Evolutionary conservation across 75 land plant species (phyloP).

Genomic region (Larix kaempferi): DNA sequence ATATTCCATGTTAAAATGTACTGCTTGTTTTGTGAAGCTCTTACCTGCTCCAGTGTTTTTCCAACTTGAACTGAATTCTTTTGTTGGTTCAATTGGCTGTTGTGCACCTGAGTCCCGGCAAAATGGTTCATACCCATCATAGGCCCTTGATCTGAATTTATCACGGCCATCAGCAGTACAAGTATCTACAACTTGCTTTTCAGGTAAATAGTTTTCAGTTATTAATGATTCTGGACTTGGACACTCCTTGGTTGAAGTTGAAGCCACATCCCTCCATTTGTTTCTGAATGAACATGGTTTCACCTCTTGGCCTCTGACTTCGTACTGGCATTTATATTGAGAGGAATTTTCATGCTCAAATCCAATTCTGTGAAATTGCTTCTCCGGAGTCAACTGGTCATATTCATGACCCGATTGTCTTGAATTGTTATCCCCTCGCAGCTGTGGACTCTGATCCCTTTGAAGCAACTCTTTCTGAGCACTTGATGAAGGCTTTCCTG

Average conservation of each 20-base stretch:
- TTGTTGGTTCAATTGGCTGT: neutral
- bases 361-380: neutral
- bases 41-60: too few species aligned
- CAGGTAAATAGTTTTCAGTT: neutral
- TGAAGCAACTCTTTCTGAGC: neutral
- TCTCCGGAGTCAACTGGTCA: neutral
- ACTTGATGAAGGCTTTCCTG: neutral
- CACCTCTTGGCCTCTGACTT: neutral
- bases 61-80: neutral
- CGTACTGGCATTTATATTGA: neutral
- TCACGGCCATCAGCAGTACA: neutral
- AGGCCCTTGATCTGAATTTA: neutral
- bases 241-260: neutral
- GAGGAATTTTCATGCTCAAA: neutral
- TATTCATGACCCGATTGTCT: neutral
- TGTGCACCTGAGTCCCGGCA: neutral
- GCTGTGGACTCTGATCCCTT: neutral
- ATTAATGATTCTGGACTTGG: slow-evolving; percentile 1
- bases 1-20: neutral
- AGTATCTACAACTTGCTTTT: neutral
- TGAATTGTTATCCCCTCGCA: neutral
- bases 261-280: neutral
- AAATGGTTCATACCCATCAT: neutral
- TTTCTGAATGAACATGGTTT: neutral
- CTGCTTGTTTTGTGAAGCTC: neutral